phyloP scores from a whole-genome alignment of 73 alveolate species.

The Stentor coeruleus region DNA sequence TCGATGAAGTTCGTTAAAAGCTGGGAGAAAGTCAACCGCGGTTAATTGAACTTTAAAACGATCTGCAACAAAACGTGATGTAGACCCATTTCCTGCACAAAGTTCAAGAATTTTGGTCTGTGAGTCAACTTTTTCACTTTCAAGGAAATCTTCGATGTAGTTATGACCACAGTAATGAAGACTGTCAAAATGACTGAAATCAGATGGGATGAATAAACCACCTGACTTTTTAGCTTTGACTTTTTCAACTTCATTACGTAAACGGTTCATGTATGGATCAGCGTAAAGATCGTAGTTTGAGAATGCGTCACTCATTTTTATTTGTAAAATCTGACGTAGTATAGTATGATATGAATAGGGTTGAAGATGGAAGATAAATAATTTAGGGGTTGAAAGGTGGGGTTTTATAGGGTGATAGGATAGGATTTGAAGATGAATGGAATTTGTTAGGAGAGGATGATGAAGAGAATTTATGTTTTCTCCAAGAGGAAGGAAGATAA shows the following conservation, averaged over 20 bases:
- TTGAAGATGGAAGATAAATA: too few species aligned
- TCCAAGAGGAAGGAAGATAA: too few species aligned
- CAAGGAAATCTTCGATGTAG: slow-evolving; percentile 1
- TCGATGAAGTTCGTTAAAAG: not conserved
- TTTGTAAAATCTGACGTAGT: not conserved
- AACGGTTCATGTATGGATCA: not conserved
- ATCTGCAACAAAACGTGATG: not conserved
- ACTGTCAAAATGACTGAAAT: slow-evolving; percentile 3
- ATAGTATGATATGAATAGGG: too few species aligned
- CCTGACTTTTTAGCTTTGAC: not conserved
- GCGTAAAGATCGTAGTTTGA: not conserved
- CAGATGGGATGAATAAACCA: not conserved
- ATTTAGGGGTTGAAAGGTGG: too few species aligned
- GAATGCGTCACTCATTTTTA: not conserved
- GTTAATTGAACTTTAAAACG: not conserved
- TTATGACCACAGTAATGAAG: slow-evolving; percentile 5
- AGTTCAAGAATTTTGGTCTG: not conserved
- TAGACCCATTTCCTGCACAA: not conserved
- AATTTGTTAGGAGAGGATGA: too few species aligned
- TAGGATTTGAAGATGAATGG: too few species aligned
- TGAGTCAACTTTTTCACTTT: not conserved
- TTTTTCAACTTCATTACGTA: not conserved
- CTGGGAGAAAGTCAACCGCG: not conserved
- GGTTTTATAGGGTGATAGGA: too few species aligned
- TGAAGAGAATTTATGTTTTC: too few species aligned